A percentile compares a stretch with the other conserved stretches of the same genome.
Evolutionary conservation across 768 basidiomycete genomes (phyloP).

Genomic region (Agaricus blazei): DNA sequence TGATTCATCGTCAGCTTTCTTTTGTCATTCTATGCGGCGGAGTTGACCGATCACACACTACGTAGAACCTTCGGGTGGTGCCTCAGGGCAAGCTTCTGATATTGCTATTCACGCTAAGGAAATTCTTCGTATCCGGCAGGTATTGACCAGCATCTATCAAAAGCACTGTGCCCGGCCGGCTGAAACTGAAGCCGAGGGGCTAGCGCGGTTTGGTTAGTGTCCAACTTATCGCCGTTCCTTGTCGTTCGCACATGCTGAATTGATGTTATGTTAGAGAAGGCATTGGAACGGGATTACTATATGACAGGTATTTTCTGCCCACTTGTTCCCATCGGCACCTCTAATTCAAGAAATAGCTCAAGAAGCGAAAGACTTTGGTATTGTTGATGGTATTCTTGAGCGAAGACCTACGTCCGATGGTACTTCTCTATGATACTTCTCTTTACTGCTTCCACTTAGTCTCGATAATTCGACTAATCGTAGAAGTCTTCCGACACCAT

Average conservation of each 20-base stretch:
- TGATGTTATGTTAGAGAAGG: conserved; percentile 54
- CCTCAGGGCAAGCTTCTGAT: conserved; percentile 92
- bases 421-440: conserved; percentile 6
- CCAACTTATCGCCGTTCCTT: conserved; percentile 7
- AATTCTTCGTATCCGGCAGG: conserved; percentile 82
- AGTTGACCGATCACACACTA: conserved; percentile 8
- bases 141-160: conserved; percentile 86
- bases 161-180: conserved; percentile 69
- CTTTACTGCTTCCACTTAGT: conserved; percentile 3
- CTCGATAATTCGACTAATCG: background rate
- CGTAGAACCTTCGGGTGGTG: conserved; percentile 93
- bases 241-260: conserved; percentile 12
- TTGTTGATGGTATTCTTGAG: conserved; percentile 89
- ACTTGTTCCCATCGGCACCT: conserved; percentile 16
- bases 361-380: conserved; percentile 87
- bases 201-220: conserved; percentile 73
- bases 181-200: conserved; percentile 59
- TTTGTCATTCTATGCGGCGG: conserved; percentile 10
- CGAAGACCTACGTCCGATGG: conserved; percentile 49
- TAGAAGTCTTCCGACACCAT: background rate
- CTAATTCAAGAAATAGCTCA: conserved; percentile 45
- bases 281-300: conserved; percentile 92
- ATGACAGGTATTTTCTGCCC: conserved; percentile 65
- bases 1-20: conserved; percentile 85
- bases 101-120: conserved; percentile 98